Conservation (phyloP, 331 rosid species). For the Saraca asoca region DNA sequence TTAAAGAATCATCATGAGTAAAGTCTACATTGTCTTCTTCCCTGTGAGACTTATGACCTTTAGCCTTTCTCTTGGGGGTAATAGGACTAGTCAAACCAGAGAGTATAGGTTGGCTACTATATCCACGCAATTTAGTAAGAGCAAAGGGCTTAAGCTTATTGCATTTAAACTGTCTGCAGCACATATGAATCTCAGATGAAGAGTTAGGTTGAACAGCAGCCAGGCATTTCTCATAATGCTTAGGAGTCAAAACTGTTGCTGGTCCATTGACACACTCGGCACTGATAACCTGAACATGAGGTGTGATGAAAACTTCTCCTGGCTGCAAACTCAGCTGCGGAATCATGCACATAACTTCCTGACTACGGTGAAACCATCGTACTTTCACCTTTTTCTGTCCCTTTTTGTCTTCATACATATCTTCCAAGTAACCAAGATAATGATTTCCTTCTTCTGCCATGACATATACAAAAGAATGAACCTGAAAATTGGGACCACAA, state of each 20-base stretch:
- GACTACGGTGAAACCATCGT: conserved; percentile 74
- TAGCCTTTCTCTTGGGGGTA: conserved; percentile 46
- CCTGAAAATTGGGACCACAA: conserved; percentile 49
- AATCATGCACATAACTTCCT: conserved; percentile 58
- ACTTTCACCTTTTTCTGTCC: conserved; percentile 73
- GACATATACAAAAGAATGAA: conserved; percentile 74
- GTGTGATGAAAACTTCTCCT: conserved; percentile 79
- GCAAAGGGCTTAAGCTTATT: conserved; percentile 65
- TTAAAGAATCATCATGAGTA: conserved; percentile 44
- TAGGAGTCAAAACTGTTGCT: conserved; percentile 76
- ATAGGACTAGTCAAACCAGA: conserved; percentile 45
- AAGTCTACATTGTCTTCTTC: conserved; percentile 55
- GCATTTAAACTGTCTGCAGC: conserved; percentile 71
- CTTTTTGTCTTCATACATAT: conserved; percentile 85
- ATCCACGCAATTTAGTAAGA: conserved; percentile 67
- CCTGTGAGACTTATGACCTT: conserved; percentile 31
- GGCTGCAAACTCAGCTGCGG: conserved; percentile 63
- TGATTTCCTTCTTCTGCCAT: conserved; percentile 68
- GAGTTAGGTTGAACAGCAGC: conserved; percentile 39
- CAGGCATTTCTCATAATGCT: conserved; percentile 65
- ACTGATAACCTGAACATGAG: conserved; percentile 80
- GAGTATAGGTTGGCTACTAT: conserved; percentile 63
- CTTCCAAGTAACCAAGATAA: conserved; percentile 86
- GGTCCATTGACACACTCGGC: conserved; percentile 80
- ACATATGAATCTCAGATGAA: conserved; percentile 55